Evolutionary conservation across 2,329 filamentous ascomycete genomes (phyloP).

Genomic region (Reticulascus tulasneorum): DNA sequence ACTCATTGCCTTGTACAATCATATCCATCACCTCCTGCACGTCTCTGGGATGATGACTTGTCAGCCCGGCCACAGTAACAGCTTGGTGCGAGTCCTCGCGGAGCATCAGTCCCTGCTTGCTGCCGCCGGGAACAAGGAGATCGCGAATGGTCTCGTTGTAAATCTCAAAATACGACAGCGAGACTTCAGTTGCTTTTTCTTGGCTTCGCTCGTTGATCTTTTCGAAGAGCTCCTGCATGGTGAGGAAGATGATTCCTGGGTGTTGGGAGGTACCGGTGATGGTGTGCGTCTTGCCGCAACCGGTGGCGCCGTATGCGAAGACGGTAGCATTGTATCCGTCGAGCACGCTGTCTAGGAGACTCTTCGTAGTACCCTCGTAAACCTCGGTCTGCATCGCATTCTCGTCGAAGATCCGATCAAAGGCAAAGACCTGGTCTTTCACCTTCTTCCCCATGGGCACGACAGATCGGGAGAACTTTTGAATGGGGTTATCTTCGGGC

Average conservation of each 20-base stretch:
- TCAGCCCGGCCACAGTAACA: constrained; percentile 85
- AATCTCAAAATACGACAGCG: constrained; percentile 93
- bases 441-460: constrained; percentile 83
- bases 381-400: constrained; percentile 89
- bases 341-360: constrained; percentile 87
- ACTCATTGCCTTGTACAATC: constrained; percentile 92
- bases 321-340: constrained; percentile 99
- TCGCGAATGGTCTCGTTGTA: constrained; percentile 99
- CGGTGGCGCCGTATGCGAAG: constrained; percentile 96
- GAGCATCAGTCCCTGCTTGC: constrained; percentile 82
- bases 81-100: constrained; percentile 92
- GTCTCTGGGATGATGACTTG: constrained; percentile 84
- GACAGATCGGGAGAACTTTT: constrained; percentile 79
- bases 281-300: constrained; percentile 97
- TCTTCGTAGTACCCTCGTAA: constrained; percentile 88
- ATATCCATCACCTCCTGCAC: constrained; percentile 99
- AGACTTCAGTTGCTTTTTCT: constrained; percentile 86
- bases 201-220: constrained; percentile 82
- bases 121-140: constrained; percentile 78
- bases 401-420: constrained; percentile 95
- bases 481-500: constrained; percentile 88
- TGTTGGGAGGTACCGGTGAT: constrained; percentile 90
- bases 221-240: constrained; percentile 98
- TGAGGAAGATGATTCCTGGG: constrained; percentile 96
- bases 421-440: constrained; percentile 96